Evolutionary conservation across 2,329 filamentous ascomycete species (phyloP).

Genomic region (Botryotinia convoluta): DNA sequence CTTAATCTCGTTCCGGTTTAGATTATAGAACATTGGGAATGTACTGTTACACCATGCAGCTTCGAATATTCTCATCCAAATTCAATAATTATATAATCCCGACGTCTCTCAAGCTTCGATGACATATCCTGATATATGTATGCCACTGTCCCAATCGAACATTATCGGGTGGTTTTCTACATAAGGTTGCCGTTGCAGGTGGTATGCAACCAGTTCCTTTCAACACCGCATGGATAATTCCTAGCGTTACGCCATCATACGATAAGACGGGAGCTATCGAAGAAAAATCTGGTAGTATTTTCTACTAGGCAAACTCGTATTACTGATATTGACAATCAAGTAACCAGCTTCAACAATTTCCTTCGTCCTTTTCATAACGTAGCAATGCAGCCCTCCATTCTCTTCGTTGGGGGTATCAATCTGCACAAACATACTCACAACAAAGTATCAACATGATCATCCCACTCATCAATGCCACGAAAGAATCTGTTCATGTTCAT

Average conservation of each 20-base stretch:
- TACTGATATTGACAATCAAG: not conserved
- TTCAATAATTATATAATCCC: not conserved
- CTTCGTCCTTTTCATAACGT: not conserved
- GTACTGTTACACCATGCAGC: too few species aligned
- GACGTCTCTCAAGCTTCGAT: not conserved
- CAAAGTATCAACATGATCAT: not conserved
- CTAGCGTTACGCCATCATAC: not conserved
- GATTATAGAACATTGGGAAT: not conserved
- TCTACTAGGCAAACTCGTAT: not conserved
- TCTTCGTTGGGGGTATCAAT: not conserved
- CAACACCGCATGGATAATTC: not conserved
- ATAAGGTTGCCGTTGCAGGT: not conserved
- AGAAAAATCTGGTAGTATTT: not conserved
- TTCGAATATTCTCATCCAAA: not conserved
- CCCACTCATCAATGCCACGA: not conserved
- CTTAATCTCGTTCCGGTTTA: not conserved
- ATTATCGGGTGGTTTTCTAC: not conserved
- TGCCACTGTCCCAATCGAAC: not conserved
- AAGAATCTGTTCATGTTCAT: not conserved
- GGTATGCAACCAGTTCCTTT: not conserved
- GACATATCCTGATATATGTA: not conserved
- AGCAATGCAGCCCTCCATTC: not conserved
- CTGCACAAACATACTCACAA: not conserved
- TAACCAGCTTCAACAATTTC: not conserved
- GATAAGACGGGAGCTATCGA: not conserved